Evolutionary conservation across 2,329 filamentous ascomycete species (phyloP).

Genomic region (Ascochyta pisi): DNA sequence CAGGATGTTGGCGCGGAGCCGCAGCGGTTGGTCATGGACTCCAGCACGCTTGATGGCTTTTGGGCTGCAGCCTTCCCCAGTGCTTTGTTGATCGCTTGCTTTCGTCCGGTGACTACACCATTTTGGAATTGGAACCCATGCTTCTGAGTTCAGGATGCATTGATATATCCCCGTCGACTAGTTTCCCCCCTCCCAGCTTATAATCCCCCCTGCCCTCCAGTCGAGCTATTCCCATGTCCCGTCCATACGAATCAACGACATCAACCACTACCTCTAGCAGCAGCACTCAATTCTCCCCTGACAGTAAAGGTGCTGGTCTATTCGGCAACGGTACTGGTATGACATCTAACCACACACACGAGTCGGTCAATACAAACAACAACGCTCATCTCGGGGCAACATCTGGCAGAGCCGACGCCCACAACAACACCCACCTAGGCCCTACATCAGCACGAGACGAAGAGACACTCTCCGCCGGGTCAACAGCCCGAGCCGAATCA

Average conservation of each 20-base stretch:
- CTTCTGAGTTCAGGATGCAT: slow-evolving; percentile 21
- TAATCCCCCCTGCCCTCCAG: slow-evolving; percentile 16
- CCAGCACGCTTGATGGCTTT: slow-evolving; percentile 15
- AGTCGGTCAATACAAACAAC: slow-evolving; percentile 18
- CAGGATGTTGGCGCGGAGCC: slow-evolving; percentile 29
- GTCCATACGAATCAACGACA: slow-evolving; percentile 17
- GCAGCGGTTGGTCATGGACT: slow-evolving; percentile 30
- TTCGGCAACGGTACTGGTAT: slow-evolving; percentile 24
- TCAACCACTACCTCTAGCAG: slow-evolving; percentile 7
- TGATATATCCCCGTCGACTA: slow-evolving; percentile 17
- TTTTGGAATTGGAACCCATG: slow-evolving; percentile 22
- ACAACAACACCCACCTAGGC: slow-evolving; percentile 31
- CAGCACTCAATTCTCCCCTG: slow-evolving; percentile 1
- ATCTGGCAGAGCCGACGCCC: slow-evolving; percentile 15
- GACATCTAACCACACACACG: slow-evolving; percentile 18
- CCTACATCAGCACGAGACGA: slow-evolving; percentile 29
- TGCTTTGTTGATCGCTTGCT: slow-evolving; percentile 29
- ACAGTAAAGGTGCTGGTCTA: slow-evolving; percentile 11
- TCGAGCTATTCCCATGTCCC: slow-evolving; percentile 16
- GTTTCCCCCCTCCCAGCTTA: slow-evolving; percentile 18
- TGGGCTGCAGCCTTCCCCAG: slow-evolving; percentile 24
- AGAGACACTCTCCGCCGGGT: slow-evolving; percentile 35
- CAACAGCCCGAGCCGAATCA: slow-evolving; percentile 32
- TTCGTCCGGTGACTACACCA: slow-evolving; percentile 32
- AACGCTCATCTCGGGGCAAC: slow-evolving; percentile 23